Evolutionary conservation across 1,284 basidiomycete species (phyloP).

Genomic region (Boletus hoseneyae): DNA sequence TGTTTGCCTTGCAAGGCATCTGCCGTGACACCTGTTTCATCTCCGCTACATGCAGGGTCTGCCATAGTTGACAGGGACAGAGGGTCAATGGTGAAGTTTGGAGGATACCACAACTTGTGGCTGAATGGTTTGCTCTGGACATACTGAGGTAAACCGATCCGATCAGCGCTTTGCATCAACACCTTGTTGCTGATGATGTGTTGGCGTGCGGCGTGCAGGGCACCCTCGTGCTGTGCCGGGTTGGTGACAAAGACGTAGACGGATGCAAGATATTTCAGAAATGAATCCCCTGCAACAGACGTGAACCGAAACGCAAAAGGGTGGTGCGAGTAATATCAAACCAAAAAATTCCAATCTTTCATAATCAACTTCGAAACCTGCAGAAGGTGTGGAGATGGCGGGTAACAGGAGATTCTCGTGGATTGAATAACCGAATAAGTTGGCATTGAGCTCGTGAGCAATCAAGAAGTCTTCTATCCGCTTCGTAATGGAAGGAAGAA

Average conservation of each 20-base stretch:
- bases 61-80: constrained; percentile 9
- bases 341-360: constrained; percentile 80
- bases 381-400: constrained; percentile 66
- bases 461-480: constrained; percentile 69
- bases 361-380: constrained; percentile 66
- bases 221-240: constrained; percentile 59
- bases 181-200: constrained; percentile 71
- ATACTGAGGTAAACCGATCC: constrained; percentile 59
- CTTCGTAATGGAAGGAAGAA: constrained; percentile 68
- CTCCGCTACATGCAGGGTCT: constrained; percentile 28
- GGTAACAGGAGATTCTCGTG: constrained; percentile 56
- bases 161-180: constrained; percentile 53
- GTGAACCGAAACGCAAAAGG: constrained; percentile 16
- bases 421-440: constrained; percentile 58
- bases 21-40: constrained; percentile 20
- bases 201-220: constrained; percentile 60
- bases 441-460: constrained; percentile 73
- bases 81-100: constrained; percentile 39
- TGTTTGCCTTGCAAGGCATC: constrained; percentile 11
- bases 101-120: constrained; percentile 61
- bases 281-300: constrained; percentile 61
- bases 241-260: constrained; percentile 68
- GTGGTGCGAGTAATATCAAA: constrained; percentile 30
- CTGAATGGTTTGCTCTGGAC: constrained; percentile 71
- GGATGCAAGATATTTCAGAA: constrained; percentile 74